Conservation (phyloP, 2,329 filamentous ascomycete genomes). For the Dothistroma pini region DNA sequence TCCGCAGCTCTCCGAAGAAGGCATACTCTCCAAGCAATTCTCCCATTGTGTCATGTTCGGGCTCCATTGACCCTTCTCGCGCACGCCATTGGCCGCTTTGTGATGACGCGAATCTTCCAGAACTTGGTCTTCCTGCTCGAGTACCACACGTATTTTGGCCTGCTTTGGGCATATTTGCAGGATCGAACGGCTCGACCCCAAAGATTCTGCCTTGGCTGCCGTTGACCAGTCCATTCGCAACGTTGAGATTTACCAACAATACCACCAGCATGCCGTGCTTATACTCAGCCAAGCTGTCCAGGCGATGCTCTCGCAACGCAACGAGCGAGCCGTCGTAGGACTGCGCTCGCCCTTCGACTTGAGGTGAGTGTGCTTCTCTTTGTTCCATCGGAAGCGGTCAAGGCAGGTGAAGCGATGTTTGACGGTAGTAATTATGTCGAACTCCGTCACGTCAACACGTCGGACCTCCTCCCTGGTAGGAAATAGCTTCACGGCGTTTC, state of each 20-base stretch:
- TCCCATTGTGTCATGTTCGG: slow-evolving; percentile 35
- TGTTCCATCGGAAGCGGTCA: slow-evolving; percentile 8
- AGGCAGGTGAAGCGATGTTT: neutral
- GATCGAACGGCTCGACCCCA: slow-evolving; percentile 43
- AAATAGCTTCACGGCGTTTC: neutral
- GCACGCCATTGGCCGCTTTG: neutral
- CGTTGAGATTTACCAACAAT: slow-evolving; percentile 49
- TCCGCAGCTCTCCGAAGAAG: slow-evolving; percentile 35
- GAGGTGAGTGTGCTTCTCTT: slow-evolving; percentile 15
- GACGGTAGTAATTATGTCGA: neutral
- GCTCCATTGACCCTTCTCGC: slow-evolving; percentile 40
- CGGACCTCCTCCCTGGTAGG: neutral
- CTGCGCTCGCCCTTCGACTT: slow-evolving; percentile 5
- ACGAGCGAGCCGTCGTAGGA: slow-evolving; percentile 16
- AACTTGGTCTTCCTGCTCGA: neutral
- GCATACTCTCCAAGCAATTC: slow-evolving; percentile 33
- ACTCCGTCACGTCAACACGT: neutral
- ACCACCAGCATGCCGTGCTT: slow-evolving; percentile 54
- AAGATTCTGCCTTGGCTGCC: slow-evolving; percentile 47
- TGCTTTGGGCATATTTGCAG: slow-evolving; percentile 45
- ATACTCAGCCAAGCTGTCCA: slow-evolving; percentile 43
- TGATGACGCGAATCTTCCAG: neutral
- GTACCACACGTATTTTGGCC: neutral
- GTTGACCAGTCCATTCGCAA: slow-evolving; percentile 43
- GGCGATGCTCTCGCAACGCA: slow-evolving; percentile 41